Evolutionary conservation across 768 basidiomycete species (phyloP), one percentile per base, ranked within the genome.

Genomic region (Dioszegia hungarica): DNA sequence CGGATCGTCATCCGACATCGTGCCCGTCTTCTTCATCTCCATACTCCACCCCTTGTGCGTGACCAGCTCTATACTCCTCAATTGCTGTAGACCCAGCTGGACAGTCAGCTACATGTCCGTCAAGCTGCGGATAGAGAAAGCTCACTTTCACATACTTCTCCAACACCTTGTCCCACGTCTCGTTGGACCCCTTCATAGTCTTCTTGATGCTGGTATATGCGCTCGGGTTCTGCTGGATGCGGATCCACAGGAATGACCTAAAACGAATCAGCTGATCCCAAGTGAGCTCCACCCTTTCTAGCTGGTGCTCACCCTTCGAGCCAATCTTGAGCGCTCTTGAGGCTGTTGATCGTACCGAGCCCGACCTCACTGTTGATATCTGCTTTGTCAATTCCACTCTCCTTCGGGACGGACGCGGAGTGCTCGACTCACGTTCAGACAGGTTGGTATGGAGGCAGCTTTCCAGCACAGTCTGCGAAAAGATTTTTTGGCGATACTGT

Each of bases 291-390:
- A 12, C 1, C 5, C 14, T 15, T 12, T 3, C 11, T 29, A 14
- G 27, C 31, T 24, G 25, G n/a, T 8, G 36, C 41, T 65, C 22
- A 31, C 72, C 74, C 59, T 65, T 54, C 60, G 64, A 77, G 67
- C 95, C 95, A 99, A 15, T 81, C 78, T 64, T 87, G 87, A 1
- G 91, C 94, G 5, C 81, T 82, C 1, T 80, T 75, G 3, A 88
- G 59, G 63, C 81, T 80, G 3, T 81, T 84, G 67, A 99, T 92
- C 0, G 93, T 92, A 2, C 85, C 83, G 10, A 97, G 80, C 0
- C 86, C 86, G 53, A 97, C 87, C 77, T 99, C 94, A 1, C 90
- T 90, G 68, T 97, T 97, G 62, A 99, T 77, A 74, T 97, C 72
- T 73, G 44, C 9, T n/a, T n/a, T n/a, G n/a, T n/a, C n/a, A n/a